These are phyloP conservation scores for Heritiera fomes DNA, from an alignment of 345 rosid genomes.

Conservation along the genomic window DNA sequence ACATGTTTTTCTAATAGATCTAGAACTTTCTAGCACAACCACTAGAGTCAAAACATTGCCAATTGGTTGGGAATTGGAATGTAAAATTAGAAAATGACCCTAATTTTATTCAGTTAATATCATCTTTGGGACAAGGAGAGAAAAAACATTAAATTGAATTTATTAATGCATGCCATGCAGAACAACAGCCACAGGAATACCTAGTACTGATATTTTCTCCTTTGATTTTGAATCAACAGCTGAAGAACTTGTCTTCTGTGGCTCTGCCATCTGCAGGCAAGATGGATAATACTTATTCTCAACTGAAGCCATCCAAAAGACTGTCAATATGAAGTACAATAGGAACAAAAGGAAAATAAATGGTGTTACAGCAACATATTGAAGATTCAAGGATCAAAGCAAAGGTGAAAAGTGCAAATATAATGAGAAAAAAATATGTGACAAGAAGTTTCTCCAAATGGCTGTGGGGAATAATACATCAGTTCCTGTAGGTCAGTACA, in stretches of 20 bases:
- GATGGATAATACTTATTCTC: background rate
- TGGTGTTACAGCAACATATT: too few species aligned
- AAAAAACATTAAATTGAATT: conserved; percentile 9
- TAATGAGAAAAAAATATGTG: too few species aligned
- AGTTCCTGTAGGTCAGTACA: too few species aligned
- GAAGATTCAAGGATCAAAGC: too few species aligned
- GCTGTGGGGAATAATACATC: too few species aligned
- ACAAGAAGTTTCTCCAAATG: too few species aligned
- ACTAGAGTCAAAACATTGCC: background rate
- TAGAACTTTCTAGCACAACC: background rate
- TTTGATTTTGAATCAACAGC: conserved; percentile 24
- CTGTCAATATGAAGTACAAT: conserved; percentile 4
- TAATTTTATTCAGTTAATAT: background rate
- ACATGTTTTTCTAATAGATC: background rate
- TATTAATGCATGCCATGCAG: background rate
- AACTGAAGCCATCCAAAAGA: background rate
- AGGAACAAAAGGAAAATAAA: background rate
- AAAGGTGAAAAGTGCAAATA: too few species aligned
- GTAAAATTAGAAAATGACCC: background rate
- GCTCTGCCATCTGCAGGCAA: conserved; percentile 42
- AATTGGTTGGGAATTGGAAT: background rate
- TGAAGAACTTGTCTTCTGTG: conserved; percentile 41
- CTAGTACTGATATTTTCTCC: conserved; percentile 46
- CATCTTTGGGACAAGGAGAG: background rate
- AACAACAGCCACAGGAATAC: conserved; percentile 30